phyloP scores from a whole-genome alignment of 495 filamentous ascomycete genomes.

The Daldinia concentrica region DNA sequence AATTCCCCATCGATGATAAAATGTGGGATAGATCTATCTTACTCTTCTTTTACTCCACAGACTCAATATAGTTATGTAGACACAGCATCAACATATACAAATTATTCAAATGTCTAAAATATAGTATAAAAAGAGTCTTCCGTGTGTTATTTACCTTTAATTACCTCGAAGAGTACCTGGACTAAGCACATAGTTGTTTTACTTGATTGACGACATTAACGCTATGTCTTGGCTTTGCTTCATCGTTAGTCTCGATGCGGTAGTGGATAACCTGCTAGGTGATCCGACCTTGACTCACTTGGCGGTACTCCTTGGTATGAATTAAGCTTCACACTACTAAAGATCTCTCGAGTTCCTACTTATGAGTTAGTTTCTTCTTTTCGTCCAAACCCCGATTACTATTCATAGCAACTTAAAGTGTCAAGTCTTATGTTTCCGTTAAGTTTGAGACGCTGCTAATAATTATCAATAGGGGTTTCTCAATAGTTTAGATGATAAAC shows the following conservation, averaged over 20 bases:
- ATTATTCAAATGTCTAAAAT: background rate
- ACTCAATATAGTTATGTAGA: too few species aligned
- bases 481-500: background rate
- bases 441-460: background rate
- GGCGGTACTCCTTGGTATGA: conserved; percentile 25
- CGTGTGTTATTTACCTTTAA: background rate
- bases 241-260: conserved; percentile 10
- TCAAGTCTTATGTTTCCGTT: background rate
- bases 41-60: too few species aligned
- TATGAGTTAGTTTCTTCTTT: conserved; percentile 3
- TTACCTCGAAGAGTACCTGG: background rate
- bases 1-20: too few species aligned
- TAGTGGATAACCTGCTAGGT: conserved; percentile 1
- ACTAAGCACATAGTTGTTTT: conserved; percentile 18
- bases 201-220: conserved; percentile 1
- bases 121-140: background rate
- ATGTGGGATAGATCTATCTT: too few species aligned
- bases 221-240: conserved; percentile 36
- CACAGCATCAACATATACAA: background rate
- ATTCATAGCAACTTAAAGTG: conserved; percentile 19
- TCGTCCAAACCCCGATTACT: conserved; percentile 25
- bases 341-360: conserved; percentile 21
- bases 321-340: conserved; percentile 16
- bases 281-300: conserved; percentile 18
- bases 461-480: background rate